These are phyloP conservation scores for Arctium lappa DNA, from an alignment of 129 eudicot genomes.

Conservation along the genomic window DNA sequence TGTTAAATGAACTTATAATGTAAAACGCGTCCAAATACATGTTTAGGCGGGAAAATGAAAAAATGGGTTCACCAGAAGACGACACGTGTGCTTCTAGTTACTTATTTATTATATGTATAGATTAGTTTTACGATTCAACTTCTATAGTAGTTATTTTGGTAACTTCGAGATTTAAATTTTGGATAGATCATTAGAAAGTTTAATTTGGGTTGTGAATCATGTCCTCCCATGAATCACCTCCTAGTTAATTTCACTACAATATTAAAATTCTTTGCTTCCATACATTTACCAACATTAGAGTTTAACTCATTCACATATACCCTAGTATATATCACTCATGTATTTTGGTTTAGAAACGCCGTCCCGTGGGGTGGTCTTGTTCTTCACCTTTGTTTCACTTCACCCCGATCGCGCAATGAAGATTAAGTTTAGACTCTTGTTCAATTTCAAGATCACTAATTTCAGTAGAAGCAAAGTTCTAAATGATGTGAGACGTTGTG, in stretches of 20 bases:
- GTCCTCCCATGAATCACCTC: neutral
- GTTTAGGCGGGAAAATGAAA: too few relatives aligned
- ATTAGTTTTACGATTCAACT: neutral
- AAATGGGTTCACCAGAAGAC: too few relatives aligned
- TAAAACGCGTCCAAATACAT: too few relatives aligned
- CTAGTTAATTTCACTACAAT: neutral
- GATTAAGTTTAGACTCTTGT: neutral
- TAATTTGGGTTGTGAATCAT: neutral
- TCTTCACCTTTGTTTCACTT: too few relatives aligned
- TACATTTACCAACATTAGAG: neutral
- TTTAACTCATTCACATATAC: neutral
- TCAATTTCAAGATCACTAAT: neutral
- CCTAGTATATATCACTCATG: neutral
- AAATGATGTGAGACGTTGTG: too few relatives aligned
- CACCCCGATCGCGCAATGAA: too few relatives aligned
- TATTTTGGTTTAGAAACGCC: too few relatives aligned
- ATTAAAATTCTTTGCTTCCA: neutral
- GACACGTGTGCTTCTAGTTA: too few relatives aligned
- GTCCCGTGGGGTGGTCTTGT: too few relatives aligned
- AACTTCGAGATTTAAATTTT: neutral
- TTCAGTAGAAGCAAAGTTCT: neutral
- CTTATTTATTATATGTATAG: too few relatives aligned
- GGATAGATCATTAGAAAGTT: neutral
- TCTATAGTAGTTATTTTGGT: neutral
- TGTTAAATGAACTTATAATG: too few relatives aligned